Evolutionary conservation across 2,329 filamentous ascomycete species (phyloP), one percentile per base, ranked within the genome.

Genomic region (Colletotrichum horii): DNA sequence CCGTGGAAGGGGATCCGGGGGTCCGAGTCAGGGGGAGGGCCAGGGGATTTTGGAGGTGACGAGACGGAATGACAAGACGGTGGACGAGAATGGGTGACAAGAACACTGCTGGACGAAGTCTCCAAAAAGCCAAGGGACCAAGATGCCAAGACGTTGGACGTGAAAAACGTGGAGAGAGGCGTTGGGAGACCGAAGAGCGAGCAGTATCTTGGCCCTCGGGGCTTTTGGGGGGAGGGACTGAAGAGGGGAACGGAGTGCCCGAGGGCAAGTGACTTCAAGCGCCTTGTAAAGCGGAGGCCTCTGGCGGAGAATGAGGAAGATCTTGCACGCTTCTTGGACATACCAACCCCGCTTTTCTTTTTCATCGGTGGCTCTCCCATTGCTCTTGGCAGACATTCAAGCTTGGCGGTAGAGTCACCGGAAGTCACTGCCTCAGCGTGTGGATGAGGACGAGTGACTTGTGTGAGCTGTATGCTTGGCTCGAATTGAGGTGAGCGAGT

Each of bases 241-340:
- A 14, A 32, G 30, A 43, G 66, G 55, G 66, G 26, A 66, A 73
- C 64, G 70, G 73, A 67, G 64, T 65, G 74, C 34, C 70, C 62
- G 70, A 75, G 62, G 55, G 60, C 36, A 32, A 73, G 70, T 65
- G 73, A 67, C 70, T 48, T 52, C 55, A 56, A 72, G 66, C 52
- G 67, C n/a, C 26, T 38, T 52, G 67, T 32, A 58, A 38, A 75
- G 74, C 70, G 74, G 74, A 75, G 74, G 74, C 74, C 74, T 75
- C 73, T 75, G 70, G 73, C 73, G 73, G 73, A 73, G 73, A 65
- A 64, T 19, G 28, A 65, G 73, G 73, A 73, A 73, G 56, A 73
- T 73, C 64, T 75, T 72, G 64, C 56, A 73, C 62, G 56, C 69
- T 68, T 72, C 43, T 34, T 67, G 30, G 62, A 56, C 22, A 30